These are phyloP conservation scores for Alisma plantagoaquatica DNA, from an alignment of 106 monocot genomes.

Conservation along the genomic window DNA sequence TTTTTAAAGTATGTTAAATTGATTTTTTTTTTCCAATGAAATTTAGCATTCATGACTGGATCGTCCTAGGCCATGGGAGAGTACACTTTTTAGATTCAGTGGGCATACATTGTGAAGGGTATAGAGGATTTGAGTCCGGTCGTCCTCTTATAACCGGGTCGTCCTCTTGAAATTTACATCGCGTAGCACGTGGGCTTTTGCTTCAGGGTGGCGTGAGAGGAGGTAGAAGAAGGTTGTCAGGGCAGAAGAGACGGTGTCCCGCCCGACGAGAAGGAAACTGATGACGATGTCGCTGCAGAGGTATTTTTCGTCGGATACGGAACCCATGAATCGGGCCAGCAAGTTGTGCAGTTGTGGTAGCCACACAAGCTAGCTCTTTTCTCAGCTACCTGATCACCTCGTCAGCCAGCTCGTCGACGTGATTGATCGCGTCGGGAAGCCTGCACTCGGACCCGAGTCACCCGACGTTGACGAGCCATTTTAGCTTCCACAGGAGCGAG, in stretches of 20 bases:
- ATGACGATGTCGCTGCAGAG: constrained; percentile 25
- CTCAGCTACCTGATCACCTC: constrained; percentile 17
- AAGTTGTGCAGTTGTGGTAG: constrained; percentile 5
- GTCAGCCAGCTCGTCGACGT: constrained; percentile 14
- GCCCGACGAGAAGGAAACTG: constrained; percentile 27
- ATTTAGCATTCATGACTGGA: no score
- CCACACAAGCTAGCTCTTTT: neutral
- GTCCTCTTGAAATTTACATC: no score
- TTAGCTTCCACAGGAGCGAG: constrained; percentile 18
- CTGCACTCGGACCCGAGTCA: constrained; percentile 16
- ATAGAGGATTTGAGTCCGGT: no score
- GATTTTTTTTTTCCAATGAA: no score
- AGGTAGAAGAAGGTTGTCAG: constrained; percentile 21
- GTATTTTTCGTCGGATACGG: constrained; percentile 9
- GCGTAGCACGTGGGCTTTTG: constrained; percentile 4
- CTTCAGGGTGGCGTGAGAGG: constrained; percentile 6
- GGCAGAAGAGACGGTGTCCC: constrained; percentile 24
- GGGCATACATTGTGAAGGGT: no score
- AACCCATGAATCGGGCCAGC: constrained; percentile 16
- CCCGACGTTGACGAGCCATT: constrained; percentile 16
- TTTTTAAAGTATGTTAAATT: no score
- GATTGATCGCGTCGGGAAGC: constrained; percentile 3
- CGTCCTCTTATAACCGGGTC: no score
- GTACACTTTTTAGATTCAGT: no score
- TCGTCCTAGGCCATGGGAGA: no score